Evolutionary conservation across 2,329 filamentous ascomycete genomes (phyloP).

Genomic region (Microsporum audouinii): DNA sequence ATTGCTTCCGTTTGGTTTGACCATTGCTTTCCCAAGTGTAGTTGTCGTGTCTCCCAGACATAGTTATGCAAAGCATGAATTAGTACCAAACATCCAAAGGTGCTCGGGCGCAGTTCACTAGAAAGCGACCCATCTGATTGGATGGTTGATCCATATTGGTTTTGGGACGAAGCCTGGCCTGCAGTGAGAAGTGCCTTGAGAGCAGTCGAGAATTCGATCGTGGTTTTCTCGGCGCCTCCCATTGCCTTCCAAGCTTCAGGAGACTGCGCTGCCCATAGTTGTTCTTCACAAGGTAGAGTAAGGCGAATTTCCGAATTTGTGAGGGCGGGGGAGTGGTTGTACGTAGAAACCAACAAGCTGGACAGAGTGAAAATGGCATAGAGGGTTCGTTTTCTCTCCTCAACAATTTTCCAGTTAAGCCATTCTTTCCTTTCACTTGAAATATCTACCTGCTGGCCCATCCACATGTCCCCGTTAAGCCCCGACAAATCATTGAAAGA

Average conservation of each 20-base stretch:
- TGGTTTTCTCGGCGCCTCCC: constrained; percentile 62
- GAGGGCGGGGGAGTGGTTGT: constrained; percentile 82
- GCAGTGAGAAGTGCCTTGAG: constrained; percentile 70
- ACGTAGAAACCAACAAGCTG: constrained; percentile 79
- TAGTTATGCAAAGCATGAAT: constrained; percentile 96
- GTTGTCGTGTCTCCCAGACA: constrained; percentile 92
- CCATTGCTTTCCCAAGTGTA: constrained; percentile 80
- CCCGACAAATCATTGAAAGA: constrained; percentile 49
- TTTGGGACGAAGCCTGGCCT: constrained; percentile 38
- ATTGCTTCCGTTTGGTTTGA: constrained; percentile 85
- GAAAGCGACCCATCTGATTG: constrained; percentile 40
- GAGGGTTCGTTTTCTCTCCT: constrained; percentile 86
- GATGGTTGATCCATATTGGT: constrained; percentile 37
- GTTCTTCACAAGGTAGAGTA: constrained; percentile 85
- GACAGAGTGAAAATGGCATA: constrained; percentile 87
- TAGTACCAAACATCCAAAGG: constrained; percentile 79
- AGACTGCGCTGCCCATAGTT: constrained; percentile 74
- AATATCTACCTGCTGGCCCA: constrained; percentile 25
- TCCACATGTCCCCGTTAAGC: constrained; percentile 34
- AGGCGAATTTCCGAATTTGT: constrained; percentile 89
- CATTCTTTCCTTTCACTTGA: constrained; percentile 48
- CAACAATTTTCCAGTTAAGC: constrained; percentile 75
- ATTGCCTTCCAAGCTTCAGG: constrained; percentile 69
- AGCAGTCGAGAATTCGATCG: constrained; percentile 68
- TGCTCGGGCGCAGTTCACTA: constrained; percentile 66